These are phyloP conservation scores for Arthrobotrys entomopaga DNA, from an alignment of 2,329 filamentous ascomycete species.

Conservation along the genomic window DNA sequence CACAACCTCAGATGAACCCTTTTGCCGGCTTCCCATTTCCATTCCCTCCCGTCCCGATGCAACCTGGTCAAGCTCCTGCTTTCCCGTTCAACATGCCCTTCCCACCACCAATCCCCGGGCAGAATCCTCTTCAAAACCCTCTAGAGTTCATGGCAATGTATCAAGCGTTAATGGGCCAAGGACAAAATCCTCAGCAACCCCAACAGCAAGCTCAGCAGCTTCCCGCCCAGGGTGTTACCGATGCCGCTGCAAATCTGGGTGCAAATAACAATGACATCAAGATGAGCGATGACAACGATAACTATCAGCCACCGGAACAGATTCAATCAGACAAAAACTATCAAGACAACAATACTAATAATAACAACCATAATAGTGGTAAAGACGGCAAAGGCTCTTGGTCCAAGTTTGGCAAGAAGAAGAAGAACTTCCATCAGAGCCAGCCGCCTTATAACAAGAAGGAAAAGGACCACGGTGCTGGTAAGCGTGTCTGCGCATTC, in stretches of 20 bases:
- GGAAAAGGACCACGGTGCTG: conserved; percentile 32
- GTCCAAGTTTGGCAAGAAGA: conserved; percentile 53
- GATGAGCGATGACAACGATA: conserved; percentile 43
- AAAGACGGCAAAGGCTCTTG: conserved; percentile 52
- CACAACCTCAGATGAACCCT: conserved; percentile 28
- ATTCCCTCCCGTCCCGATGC: conserved; percentile 37
- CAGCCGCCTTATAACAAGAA: conserved; percentile 51
- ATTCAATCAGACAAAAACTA: conserved; percentile 31
- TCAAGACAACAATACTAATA: conserved; percentile 29
- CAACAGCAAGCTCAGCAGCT: conserved; percentile 19
- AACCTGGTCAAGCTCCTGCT: conserved; percentile 43
- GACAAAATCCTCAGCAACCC: conserved; percentile 6
- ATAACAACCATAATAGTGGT: conserved; percentile 9
- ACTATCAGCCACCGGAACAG: conserved; percentile 45
- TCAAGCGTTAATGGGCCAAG: conserved; percentile 38
- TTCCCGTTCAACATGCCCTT: conserved; percentile 53
- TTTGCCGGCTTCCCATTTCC: conserved; percentile 37
- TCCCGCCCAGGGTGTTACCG: conserved; percentile 12
- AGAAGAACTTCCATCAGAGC: conserved; percentile 45
- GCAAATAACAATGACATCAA: conserved; percentile 22
- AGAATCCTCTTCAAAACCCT: conserved; percentile 42
- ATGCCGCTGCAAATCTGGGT: conserved; percentile 17
- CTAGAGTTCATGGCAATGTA: conserved; percentile 53
- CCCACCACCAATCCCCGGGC: conserved; percentile 34
- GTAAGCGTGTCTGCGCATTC: conserved; percentile 50